phyloP scores from a whole-genome alignment of 2,329 filamentous ascomycete species.

The Spiromastix sp. region DNA sequence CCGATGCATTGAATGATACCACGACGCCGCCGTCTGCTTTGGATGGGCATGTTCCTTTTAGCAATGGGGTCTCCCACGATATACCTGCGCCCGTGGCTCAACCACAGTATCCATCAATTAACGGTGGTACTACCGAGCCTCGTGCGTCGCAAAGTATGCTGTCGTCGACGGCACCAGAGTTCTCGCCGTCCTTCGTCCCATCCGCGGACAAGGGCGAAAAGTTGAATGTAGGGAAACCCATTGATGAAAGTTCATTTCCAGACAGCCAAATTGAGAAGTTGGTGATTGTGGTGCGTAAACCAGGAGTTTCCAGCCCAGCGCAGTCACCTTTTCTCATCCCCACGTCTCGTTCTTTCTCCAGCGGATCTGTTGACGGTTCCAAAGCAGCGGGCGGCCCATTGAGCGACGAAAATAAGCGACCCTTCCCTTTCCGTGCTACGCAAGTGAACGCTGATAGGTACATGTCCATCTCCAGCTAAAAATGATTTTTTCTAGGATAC shows the following conservation, averaged over 20 bases:
- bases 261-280: slow-evolving; percentile 44
- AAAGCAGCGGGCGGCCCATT: slow-evolving; percentile 40
- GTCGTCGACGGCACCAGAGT: slow-evolving; percentile 55
- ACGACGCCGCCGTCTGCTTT: slow-evolving; percentile 16
- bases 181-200: slow-evolving; percentile 38
- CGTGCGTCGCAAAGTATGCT: slow-evolving; percentile 40
- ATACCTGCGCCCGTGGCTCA: slow-evolving; percentile 4
- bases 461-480: slow-evolving; percentile 10
- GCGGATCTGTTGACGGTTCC: slow-evolving; percentile 45
- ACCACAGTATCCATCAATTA: slow-evolving; percentile 21
- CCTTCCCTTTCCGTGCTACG: slow-evolving; percentile 22
- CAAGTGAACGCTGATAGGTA: slow-evolving; percentile 31
- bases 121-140: slow-evolving; percentile 27
- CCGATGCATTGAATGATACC: slow-evolving; percentile 29
- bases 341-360: slow-evolving; percentile 42
- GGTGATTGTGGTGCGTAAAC: slow-evolving; percentile 42
- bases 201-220: slow-evolving; percentile 22
- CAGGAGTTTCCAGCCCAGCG: slow-evolving; percentile 24
- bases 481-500: background rate
- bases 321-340: slow-evolving; percentile 28
- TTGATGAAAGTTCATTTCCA: slow-evolving; percentile 36
- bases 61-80: slow-evolving; percentile 21
- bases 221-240: slow-evolving; percentile 25
- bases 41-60: slow-evolving; percentile 16
- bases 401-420: slow-evolving; percentile 28